A percentile compares a stretch with the other conserved stretches of the same genome.
These are phyloP conservation scores for Fusarium continuum DNA, from an alignment of 2,329 filamentous ascomycete genomes.

Conservation along the genomic window DNA sequence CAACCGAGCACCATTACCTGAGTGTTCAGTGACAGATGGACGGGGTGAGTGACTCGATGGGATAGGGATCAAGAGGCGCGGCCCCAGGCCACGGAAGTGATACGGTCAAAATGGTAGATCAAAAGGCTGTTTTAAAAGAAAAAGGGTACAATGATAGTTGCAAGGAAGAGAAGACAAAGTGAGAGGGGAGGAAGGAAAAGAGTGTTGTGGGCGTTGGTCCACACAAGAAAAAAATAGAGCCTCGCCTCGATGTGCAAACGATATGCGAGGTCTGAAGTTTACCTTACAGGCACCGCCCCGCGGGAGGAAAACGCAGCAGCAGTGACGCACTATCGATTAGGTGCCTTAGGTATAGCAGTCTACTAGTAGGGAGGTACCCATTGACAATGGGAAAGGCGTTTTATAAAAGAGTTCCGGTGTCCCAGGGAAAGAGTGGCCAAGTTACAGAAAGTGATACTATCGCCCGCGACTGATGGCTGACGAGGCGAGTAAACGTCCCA, in stretches of 20 bases:
- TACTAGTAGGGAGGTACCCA: not conserved
- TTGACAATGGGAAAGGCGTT: not conserved
- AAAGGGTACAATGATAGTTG: not conserved
- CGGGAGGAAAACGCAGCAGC: not conserved
- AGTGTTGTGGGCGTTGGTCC: not conserved
- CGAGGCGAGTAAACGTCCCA: not conserved
- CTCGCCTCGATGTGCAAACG: not conserved
- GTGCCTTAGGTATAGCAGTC: not conserved
- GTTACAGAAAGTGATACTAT: not conserved
- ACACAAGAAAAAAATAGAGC: not conserved
- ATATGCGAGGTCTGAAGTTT: not conserved
- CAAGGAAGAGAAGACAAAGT: too few species aligned
- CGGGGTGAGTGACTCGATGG: not conserved
- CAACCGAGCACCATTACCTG: not conserved
- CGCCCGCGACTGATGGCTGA: constrained; percentile 1
- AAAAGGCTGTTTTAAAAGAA: constrained; percentile 1
- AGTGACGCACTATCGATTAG: not conserved
- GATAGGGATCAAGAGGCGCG: not conserved
- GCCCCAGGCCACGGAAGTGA: not conserved
- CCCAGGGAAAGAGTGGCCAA: not conserved
- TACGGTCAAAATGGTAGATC: constrained; percentile 1
- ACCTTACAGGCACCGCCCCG: not conserved
- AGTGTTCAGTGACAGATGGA: too few species aligned
- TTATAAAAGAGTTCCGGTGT: not conserved
- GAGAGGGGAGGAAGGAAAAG: not conserved